Percentiles rank a stretch among this genome's conserved stretches.
Evolutionary conservation across 495 filamentous ascomycete species (phyloP).

Genomic region (Polyplosphaeria fusca): DNA sequence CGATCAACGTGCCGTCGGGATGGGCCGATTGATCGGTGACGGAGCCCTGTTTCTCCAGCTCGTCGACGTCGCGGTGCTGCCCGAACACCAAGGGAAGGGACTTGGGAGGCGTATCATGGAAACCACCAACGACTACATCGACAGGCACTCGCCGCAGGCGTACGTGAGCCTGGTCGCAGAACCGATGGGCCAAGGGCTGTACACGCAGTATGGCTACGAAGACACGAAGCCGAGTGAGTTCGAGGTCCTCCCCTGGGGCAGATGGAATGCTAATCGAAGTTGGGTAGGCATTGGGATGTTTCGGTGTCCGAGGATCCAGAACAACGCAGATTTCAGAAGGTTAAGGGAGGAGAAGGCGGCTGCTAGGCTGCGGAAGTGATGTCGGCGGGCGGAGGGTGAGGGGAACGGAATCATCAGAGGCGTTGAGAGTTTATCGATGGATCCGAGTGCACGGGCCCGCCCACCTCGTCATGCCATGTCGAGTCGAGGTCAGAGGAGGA

Average conservation of each 20-base stretch:
- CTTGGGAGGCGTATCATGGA: constrained; percentile 50
- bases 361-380: not conserved
- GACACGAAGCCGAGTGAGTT: constrained; percentile 32
- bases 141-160: constrained; percentile 42
- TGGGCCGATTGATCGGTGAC: constrained; percentile 55
- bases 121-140: constrained; percentile 43
- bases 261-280: no score
- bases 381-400: no score
- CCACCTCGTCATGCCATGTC: no score
- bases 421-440: not conserved
- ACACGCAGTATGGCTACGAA: constrained; percentile 50
- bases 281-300: constrained; percentile 30
- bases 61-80: constrained; percentile 53
- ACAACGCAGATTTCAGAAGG: not conserved
- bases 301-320: constrained; percentile 12
- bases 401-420: no score
- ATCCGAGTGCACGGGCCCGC: not conserved
- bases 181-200: constrained; percentile 45
- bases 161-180: constrained; percentile 52
- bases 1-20: constrained; percentile 39
- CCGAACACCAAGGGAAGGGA: constrained; percentile 50
- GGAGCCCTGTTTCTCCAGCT: constrained; percentile 55
- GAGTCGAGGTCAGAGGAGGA: no score
- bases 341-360: not conserved
- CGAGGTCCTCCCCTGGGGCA: no score